Evolutionary conservation across 1,284 basidiomycete species (phyloP).

Genomic region (Austroboletus niveus): DNA sequence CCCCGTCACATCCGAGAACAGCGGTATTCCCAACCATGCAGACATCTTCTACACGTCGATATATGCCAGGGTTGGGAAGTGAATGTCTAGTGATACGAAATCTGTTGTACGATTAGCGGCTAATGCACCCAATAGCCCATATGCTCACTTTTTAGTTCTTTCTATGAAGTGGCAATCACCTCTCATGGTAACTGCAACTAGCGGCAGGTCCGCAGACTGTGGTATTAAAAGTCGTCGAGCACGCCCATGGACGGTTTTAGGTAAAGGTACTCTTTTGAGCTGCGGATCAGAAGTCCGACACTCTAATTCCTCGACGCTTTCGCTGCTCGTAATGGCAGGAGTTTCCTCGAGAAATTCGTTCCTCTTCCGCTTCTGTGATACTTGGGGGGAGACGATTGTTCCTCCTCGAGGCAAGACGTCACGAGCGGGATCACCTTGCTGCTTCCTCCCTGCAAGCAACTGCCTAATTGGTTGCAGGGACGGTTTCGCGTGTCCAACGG

Average conservation of each 20-base stretch:
- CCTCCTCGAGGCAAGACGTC: constrained; percentile 4
- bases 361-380: constrained; percentile 11
- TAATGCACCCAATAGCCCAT: constrained; percentile 6
- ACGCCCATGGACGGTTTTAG: constrained; percentile 39
- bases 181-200: constrained; percentile 50
- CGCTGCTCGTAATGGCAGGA: constrained; percentile 10
- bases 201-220: constrained; percentile 31
- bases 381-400: neutral
- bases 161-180: constrained; percentile 51
- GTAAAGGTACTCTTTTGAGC: constrained; percentile 34
- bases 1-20: constrained; percentile 44
- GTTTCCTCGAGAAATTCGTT: constrained; percentile 4
- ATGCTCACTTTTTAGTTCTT: constrained; percentile 32
- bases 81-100: constrained; percentile 41
- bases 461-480: constrained; percentile 17
- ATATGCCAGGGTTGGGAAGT: constrained; percentile 38
- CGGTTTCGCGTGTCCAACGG: constrained; percentile 3
- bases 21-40: constrained; percentile 41
- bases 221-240: constrained; percentile 45
- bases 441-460: constrained; percentile 10
- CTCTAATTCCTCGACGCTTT: constrained; percentile 14
- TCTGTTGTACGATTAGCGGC: constrained; percentile 24
- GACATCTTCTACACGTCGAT: constrained; percentile 43
- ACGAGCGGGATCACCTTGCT: constrained; percentile 5
- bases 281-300: constrained; percentile 19